A percentile compares a stretch with the other conserved stretches of the same genome.
phyloP scores from a whole-genome alignment of 345 rosid genomes.

The Gynandropsis gynandra region DNA sequence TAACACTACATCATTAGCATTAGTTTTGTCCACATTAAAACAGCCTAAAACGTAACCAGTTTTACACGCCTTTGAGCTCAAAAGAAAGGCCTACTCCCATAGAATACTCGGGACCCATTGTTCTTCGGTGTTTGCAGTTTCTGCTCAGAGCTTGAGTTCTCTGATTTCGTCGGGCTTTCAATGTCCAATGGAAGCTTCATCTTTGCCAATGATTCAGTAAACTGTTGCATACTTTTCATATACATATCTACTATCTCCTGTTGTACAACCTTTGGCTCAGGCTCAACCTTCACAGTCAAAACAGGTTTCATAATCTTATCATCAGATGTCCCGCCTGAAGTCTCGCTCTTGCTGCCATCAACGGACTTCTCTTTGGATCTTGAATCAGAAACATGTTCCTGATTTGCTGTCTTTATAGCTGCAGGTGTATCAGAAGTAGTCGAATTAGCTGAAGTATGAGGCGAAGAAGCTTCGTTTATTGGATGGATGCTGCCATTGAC shows the following conservation, averaged over 20 bases:
- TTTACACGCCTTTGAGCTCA: constrained; percentile 58
- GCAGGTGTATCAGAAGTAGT: constrained; percentile 43
- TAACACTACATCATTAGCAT: constrained; percentile 54
- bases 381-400: constrained; percentile 36
- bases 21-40: constrained; percentile 53
- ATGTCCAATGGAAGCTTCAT: constrained; percentile 96
- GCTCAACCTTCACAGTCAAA: constrained; percentile 51
- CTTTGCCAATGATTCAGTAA: constrained; percentile 97
- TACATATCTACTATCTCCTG: constrained; percentile 98
- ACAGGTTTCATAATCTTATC: constrained; percentile 42
- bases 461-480: constrained; percentile 66
- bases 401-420: constrained; percentile 37
- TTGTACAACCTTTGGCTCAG: constrained; percentile 73
- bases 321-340: constrained; percentile 39
- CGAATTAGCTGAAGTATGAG: constrained; percentile 57
- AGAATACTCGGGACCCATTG: constrained; percentile 87
- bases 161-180: constrained; percentile 68
- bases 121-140: constrained; percentile 57
- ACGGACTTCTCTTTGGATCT: constrained; percentile 33
- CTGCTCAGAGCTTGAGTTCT: constrained; percentile 79
- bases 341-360: constrained; percentile 41
- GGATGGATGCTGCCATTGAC: constrained; percentile 54
- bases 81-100: constrained; percentile 97
- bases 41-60: constrained; percentile 63
- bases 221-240: constrained; percentile 99